Conservation (phyloP, 331 rosid species). For the Rhamnella rubrinervis region DNA sequence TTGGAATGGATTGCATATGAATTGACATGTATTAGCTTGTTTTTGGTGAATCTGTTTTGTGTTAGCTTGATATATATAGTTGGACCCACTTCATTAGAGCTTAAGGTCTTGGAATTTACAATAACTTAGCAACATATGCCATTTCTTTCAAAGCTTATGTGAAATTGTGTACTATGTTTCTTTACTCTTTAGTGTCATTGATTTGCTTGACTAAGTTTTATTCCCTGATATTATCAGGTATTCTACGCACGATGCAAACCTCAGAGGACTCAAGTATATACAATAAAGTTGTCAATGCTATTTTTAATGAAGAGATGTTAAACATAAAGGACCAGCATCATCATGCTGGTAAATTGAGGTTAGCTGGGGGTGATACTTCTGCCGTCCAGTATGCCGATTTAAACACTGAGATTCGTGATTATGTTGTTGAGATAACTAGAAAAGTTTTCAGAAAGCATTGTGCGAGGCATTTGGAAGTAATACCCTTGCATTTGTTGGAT, state of each 20-base stretch:
- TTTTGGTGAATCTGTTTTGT: too few species aligned
- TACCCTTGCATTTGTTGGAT: constrained; percentile 66
- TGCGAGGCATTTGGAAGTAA: constrained; percentile 80
- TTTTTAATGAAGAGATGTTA: constrained; percentile 74
- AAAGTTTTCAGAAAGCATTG: constrained; percentile 81
- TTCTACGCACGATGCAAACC: constrained; percentile 77
- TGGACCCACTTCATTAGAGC: too few species aligned
- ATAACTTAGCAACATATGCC: too few species aligned
- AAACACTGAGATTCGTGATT: constrained; percentile 78
- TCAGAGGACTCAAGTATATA: constrained; percentile 82
- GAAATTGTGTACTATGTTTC: background rate
- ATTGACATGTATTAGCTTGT: too few species aligned
- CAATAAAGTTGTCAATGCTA: constrained; percentile 79
- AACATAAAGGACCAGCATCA: constrained; percentile 51
- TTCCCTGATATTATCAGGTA: constrained; percentile 51
- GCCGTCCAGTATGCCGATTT: constrained; percentile 65
- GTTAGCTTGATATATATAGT: too few species aligned
- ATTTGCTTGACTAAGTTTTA: constrained; percentile 18
- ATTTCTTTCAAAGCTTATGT: background rate
- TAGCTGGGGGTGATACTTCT: constrained; percentile 49
- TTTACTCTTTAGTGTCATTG: background rate
- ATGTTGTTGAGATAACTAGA: constrained; percentile 63
- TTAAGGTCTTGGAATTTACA: too few species aligned
- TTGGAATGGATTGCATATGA: background rate
- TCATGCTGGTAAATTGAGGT: constrained; percentile 47